A percentile compares a stretch with the other conserved stretches of the same genome.
Conservation (phyloP, 768 basidiomycete species). For the Cytidiella melzeri region DNA sequence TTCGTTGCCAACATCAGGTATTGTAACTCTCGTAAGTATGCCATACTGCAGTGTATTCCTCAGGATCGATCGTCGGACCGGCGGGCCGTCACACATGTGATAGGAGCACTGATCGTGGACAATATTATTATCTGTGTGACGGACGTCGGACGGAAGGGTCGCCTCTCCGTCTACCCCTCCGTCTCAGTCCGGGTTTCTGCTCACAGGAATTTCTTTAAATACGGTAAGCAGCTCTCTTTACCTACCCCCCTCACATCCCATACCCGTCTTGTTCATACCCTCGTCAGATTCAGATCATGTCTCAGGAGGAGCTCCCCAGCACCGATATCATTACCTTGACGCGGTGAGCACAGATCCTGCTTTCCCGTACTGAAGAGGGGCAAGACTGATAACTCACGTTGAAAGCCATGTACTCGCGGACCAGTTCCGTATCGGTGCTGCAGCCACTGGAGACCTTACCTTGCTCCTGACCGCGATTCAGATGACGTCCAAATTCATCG, state of each 20-base stretch:
- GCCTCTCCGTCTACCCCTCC: neutral
- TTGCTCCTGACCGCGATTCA: slow-evolving; percentile 93
- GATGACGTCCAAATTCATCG: slow-evolving; percentile 94
- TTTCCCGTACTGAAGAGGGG: neutral
- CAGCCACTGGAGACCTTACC: slow-evolving; percentile 91
- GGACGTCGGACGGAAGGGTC: neutral
- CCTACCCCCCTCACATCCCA: neutral
- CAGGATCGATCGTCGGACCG: slow-evolving; percentile 1
- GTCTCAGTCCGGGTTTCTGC: neutral
- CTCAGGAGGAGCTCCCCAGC: slow-evolving; percentile 59
- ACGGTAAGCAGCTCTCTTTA: neutral
- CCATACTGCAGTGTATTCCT: too few species aligned
- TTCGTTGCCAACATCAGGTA: too few species aligned
- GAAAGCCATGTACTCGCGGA: slow-evolving; percentile 81
- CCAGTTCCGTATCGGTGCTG: slow-evolving; percentile 74
- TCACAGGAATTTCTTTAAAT: neutral
- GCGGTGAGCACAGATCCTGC: slow-evolving; percentile 44
- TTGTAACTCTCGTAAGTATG: too few species aligned
- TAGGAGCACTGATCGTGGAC: too few species aligned
- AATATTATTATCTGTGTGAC: too few species aligned
- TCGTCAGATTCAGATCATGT: slow-evolving; percentile 13
- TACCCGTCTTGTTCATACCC: slow-evolving; percentile 9
- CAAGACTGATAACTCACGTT: slow-evolving; percentile 7
- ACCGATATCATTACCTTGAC: slow-evolving; percentile 92
- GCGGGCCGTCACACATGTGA: slow-evolving; percentile 7